A percentile compares a stretch with the other conserved stretches of the same genome.
phyloP scores from a whole-genome alignment of 1,139 yeast species.

The Cylindricascospora bacillispora region DNA sequence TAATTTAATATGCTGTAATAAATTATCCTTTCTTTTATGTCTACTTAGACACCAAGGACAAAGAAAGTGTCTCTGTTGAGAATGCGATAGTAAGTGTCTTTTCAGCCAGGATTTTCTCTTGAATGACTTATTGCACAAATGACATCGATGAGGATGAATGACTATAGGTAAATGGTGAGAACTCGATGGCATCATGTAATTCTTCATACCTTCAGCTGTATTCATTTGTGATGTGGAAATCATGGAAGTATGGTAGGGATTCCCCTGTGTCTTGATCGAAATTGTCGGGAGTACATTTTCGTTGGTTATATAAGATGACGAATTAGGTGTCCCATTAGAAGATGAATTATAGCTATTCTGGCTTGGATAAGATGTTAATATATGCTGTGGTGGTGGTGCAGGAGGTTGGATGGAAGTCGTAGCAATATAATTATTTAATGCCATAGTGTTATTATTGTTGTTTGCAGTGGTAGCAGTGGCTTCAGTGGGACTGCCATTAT shows the following conservation, averaged over 20 bases:
- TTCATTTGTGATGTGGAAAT: too few relatives aligned
- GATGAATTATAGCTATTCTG: too few relatives aligned
- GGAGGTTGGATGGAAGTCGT: conserved; percentile 1
- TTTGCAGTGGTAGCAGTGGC: conserved; percentile 1
- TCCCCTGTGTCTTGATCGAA: too few relatives aligned
- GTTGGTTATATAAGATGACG: too few relatives aligned
- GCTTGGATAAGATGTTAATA: too few relatives aligned
- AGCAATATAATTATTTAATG: not conserved
- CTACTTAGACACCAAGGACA: conserved; percentile 72
- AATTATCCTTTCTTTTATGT: conserved; percentile 58
- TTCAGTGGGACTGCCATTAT: conserved; percentile 1
- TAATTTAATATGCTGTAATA: conserved; percentile 21
- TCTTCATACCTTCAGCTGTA: too few relatives aligned
- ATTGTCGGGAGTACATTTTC: too few relatives aligned
- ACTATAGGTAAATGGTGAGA: too few relatives aligned
- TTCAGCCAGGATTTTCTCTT: conserved; percentile 89
- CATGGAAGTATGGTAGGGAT: too few relatives aligned
- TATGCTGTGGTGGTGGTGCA: conserved; percentile 1
- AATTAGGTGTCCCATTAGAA: too few relatives aligned
- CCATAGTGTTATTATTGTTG: conserved; percentile 1
- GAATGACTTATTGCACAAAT: conserved; percentile 62
- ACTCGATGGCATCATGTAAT: too few relatives aligned
- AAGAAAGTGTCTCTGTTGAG: conserved; percentile 72
- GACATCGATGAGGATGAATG: conserved; percentile 77
- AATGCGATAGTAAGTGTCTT: conserved; percentile 79